These are phyloP conservation scores for Athelia sp. DNA, from an alignment of 1,284 basidiomycete species.

Conservation along the genomic window DNA sequence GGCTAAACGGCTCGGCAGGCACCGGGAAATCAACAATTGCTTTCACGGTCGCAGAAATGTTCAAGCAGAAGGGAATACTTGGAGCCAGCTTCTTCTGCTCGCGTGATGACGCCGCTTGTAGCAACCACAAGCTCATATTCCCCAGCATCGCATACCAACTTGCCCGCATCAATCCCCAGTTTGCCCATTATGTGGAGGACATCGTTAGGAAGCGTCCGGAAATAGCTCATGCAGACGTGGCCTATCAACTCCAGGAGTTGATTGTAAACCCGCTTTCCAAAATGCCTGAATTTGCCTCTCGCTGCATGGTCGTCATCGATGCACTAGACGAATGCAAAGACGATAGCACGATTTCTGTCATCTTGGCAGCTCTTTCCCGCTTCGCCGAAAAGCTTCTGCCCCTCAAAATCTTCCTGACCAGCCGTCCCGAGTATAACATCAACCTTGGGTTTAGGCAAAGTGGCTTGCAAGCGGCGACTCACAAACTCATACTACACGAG, in stretches of 20 bases:
- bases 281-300: neutral
- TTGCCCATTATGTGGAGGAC: neutral
- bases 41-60: neutral
- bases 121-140: neutral
- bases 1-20: neutral
- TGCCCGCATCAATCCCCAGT: neutral
- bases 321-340: neutral
- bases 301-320: neutral
- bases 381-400: neutral
- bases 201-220: neutral
- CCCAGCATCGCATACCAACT: neutral
- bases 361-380: neutral
- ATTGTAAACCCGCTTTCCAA: neutral
- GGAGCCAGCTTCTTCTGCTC: constrained; percentile 2
- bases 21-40: constrained; percentile 1
- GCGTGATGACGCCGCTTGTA: neutral
- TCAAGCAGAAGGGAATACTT: neutral
- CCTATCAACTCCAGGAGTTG: neutral
- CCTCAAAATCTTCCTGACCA: neutral
- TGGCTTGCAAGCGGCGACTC: neutral
- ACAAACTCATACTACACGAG: neutral
- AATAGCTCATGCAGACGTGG: neutral
- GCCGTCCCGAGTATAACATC: neutral
- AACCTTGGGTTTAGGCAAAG: neutral
- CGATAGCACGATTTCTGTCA: neutral